phyloP scores from a whole-genome alignment of 23 red algal genomes.

The Gracilariopsis chorda region DNA sequence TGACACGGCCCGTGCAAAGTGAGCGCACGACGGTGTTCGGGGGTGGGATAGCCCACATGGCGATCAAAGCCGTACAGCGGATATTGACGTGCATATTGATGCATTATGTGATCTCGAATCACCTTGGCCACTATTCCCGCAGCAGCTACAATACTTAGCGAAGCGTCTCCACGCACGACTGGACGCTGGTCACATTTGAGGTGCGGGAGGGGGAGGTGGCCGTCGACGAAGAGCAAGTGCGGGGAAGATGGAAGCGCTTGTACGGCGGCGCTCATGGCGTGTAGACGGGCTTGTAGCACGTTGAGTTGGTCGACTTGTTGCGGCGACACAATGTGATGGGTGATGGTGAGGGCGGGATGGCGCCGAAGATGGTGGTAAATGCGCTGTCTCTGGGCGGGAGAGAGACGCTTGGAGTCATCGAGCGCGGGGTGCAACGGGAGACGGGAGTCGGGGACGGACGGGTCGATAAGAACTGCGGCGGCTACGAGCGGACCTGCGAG shows the following conservation, averaged over 20 bases:
- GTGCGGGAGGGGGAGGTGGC: not conserved
- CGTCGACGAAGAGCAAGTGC: constrained; percentile 68
- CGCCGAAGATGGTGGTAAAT: not conserved
- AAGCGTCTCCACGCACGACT: constrained; percentile 57
- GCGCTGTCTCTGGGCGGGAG: not conserved
- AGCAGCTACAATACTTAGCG: constrained; percentile 36
- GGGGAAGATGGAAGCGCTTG: constrained; percentile 13
- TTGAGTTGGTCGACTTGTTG: constrained; percentile 68
- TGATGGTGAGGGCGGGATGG: constrained; percentile 17
- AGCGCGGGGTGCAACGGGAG: not conserved
- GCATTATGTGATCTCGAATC: constrained; percentile 80
- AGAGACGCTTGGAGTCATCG: constrained; percentile 44
- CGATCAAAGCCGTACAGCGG: constrained; percentile 84
- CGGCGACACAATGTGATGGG: constrained; percentile 14
- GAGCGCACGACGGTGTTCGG: constrained; percentile 46
- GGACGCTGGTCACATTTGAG: not conserved
- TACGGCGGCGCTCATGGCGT: constrained; percentile 71
- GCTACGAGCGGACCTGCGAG: constrained; percentile 51
- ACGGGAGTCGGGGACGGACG: not conserved
- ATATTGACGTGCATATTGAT: constrained; percentile 36
- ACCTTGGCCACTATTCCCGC: constrained; percentile 85
- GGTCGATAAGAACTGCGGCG: constrained; percentile 7
- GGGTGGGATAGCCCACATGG: constrained; percentile 81
- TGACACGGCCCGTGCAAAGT: constrained; percentile 42
- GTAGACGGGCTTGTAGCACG: constrained; percentile 74